Conservation (phyloP, 2,329 filamentous ascomycete genomes). For the Arthrinium puccinioides region DNA sequence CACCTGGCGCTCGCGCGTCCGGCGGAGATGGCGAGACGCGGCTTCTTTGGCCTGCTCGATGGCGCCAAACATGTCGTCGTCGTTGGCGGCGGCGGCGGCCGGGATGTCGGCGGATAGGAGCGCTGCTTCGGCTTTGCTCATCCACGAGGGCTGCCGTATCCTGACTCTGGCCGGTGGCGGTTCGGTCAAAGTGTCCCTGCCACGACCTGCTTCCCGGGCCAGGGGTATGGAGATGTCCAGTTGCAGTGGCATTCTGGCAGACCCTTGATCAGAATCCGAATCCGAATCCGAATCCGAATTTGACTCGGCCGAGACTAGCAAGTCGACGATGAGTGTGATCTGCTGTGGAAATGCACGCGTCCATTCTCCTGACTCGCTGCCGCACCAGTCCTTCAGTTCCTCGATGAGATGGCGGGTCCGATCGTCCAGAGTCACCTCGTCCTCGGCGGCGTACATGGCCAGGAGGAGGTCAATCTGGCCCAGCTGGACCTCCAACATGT, state of each 20-base stretch:
- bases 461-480: slow-evolving; percentile 42
- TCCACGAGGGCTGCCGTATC: slow-evolving; percentile 42
- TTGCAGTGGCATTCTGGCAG: slow-evolving; percentile 18
- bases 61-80: slow-evolving; percentile 35
- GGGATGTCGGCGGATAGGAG: slow-evolving; percentile 31
- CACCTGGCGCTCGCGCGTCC: neutral
- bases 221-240: slow-evolving; percentile 29
- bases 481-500: slow-evolving; percentile 39
- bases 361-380: neutral
- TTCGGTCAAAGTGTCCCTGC: slow-evolving; percentile 16
- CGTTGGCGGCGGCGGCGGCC: slow-evolving; percentile 23
- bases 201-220: slow-evolving; percentile 2
- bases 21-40: neutral
- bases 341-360: too few species aligned
- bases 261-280: too few species aligned
- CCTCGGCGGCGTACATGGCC: slow-evolving; percentile 41
- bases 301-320: slow-evolving; percentile 13
- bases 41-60: slow-evolving; percentile 32
- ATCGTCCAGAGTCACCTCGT: slow-evolving; percentile 22
- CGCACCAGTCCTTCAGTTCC: slow-evolving; percentile 7
- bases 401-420: slow-evolving; percentile 6
- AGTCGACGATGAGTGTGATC: slow-evolving; percentile 18
- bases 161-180: slow-evolving; percentile 32
- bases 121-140: slow-evolving; percentile 39
- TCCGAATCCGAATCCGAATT: neutral